Evolutionary conservation across 306 rosid genomes (phyloP).

Genomic region (Acacia acuminata): DNA sequence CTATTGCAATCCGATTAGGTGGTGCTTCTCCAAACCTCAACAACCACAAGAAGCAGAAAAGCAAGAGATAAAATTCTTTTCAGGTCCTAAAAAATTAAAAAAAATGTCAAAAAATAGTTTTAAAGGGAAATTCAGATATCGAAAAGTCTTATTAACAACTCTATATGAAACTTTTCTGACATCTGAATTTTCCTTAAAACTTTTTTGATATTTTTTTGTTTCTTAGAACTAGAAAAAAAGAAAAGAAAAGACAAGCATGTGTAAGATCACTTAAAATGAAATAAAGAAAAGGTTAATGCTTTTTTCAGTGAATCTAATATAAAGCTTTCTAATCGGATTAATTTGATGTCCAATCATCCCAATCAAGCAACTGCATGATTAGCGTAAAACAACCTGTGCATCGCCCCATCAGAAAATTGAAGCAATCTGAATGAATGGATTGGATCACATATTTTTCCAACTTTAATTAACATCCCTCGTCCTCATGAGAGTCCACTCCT

Average conservation of each 20-base stretch:
- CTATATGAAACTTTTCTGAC: too few species aligned
- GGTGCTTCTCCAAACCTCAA: neutral
- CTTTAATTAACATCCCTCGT: neutral
- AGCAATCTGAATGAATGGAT: neutral
- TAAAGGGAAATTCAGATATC: too few species aligned
- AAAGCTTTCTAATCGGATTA: neutral
- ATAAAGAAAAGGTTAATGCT: neutral
- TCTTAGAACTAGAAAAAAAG: too few species aligned
- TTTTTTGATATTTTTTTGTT: too few species aligned
- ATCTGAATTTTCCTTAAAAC: too few species aligned
- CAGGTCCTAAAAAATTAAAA: too few species aligned
- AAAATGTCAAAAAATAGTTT: too few species aligned
- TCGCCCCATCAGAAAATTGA: too few species aligned
- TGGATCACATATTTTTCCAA: too few species aligned
- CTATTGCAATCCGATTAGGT: neutral
- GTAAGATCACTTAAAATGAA: neutral
- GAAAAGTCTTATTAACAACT: too few species aligned
- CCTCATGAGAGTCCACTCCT: neutral
- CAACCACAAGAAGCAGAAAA: neutral
- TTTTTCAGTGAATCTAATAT: neutral
- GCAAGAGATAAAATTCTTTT: too few species aligned
- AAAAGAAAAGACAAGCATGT: neutral
- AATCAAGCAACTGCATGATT: constrained; percentile 3
- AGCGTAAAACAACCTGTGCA: neutral
- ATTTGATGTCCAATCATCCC: neutral